Evolutionary conservation across 2,329 filamentous ascomycete genomes (phyloP).

Genomic region (Exophiala lecanii-corni): DNA sequence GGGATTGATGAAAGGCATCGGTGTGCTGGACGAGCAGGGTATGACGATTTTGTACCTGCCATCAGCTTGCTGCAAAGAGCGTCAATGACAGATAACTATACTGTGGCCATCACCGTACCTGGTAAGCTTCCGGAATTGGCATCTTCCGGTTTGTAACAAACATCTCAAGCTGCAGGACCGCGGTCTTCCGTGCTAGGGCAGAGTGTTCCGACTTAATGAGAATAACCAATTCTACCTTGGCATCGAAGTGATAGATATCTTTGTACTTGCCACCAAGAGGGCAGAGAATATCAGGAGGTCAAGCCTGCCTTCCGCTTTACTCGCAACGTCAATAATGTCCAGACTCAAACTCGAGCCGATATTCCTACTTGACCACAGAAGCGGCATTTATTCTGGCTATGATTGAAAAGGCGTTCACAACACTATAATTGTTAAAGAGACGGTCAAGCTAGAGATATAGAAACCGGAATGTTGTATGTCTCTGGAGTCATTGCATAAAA

Average conservation of each 20-base stretch:
- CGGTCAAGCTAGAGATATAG: background rate
- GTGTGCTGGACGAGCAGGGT: background rate
- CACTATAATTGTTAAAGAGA: no score
- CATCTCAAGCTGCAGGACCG: background rate
- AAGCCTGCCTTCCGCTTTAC: slow-evolving; percentile 16
- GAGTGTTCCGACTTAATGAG: background rate
- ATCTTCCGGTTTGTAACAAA: background rate
- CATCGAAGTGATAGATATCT: slow-evolving; percentile 22
- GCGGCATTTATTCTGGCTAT: no score
- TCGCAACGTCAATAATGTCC: slow-evolving; percentile 54
- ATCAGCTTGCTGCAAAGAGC: background rate
- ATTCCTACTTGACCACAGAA: slow-evolving; percentile 35
- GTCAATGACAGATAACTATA: no score
- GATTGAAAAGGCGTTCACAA: no score
- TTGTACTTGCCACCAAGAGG: background rate
- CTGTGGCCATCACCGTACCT: no score
- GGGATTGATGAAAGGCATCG: background rate
- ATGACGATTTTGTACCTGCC: background rate
- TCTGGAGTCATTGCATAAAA: slow-evolving; percentile 48
- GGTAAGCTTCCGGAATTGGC: no score
- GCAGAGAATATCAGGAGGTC: slow-evolving; percentile 1
- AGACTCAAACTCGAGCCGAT: slow-evolving; percentile 47
- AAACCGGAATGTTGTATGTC: background rate
- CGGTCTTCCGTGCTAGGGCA: background rate
- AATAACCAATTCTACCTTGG: background rate